phyloP scores from a whole-genome alignment of 768 basidiomycete species.

The Lyophyllum decastes region DNA sequence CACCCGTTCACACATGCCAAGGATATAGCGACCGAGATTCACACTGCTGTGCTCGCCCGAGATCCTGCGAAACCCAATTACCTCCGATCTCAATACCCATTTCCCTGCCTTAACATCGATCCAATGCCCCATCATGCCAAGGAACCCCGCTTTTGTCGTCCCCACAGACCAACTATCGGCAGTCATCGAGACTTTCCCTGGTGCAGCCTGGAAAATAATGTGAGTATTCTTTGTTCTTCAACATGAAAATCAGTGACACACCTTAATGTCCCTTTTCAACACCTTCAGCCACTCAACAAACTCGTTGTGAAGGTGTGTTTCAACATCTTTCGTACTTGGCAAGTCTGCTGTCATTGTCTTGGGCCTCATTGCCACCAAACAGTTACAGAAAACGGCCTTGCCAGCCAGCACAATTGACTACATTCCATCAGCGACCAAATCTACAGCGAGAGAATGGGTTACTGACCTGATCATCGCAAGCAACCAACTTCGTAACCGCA shows the following conservation, averaged over 20 bases:
- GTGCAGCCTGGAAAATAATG: conserved; percentile 11
- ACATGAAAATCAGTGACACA: conserved; percentile 15
- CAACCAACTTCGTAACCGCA: conserved; percentile 8
- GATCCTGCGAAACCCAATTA: conserved; percentile 22
- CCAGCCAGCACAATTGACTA: conserved; percentile 9
- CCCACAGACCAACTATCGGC: conserved; percentile 21
- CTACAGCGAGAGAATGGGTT: not conserved
- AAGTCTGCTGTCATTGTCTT: conserved; percentile 4
- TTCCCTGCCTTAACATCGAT: conserved; percentile 20
- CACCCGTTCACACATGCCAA: conserved; percentile 21
- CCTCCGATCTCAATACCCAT: conserved; percentile 23
- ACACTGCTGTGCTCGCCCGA: conserved; percentile 23
- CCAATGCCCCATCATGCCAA: conserved; percentile 25
- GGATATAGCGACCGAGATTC: conserved; percentile 26
- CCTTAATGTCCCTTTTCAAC: conserved; percentile 11
- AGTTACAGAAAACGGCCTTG: conserved; percentile 11
- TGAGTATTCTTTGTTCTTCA: conserved; percentile 19
- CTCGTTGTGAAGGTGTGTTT: conserved; percentile 17
- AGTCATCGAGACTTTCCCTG: conserved; percentile 22
- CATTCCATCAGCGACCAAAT: not conserved
- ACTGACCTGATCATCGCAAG: conserved; percentile 17
- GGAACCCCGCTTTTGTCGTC: conserved; percentile 17
- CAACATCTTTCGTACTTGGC: conserved; percentile 14
- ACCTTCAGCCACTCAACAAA: conserved; percentile 9
- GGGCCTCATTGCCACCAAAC: conserved; percentile 11